phyloP scores from a whole-genome alignment of 2,329 filamentous ascomycete species.

The Alternaria viburni region DNA sequence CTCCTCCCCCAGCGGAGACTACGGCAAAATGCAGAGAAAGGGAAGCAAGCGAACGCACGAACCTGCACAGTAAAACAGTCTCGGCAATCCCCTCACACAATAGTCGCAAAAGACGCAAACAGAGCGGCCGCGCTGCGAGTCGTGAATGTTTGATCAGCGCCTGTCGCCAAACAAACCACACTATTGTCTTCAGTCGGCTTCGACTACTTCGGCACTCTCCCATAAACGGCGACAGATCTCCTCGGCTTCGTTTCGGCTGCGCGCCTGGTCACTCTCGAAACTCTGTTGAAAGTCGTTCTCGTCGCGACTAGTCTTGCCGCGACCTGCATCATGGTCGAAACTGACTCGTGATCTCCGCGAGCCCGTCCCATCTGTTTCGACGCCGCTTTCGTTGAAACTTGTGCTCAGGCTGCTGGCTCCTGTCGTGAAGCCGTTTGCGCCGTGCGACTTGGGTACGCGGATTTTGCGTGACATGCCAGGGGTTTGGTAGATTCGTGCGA shows the following conservation, averaged over 20 bases:
- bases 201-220: slow-evolving; percentile 47
- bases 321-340: slow-evolving; percentile 29
- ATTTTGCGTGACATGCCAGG: slow-evolving; percentile 52
- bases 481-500: slow-evolving; percentile 61
- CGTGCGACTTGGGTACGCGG: slow-evolving; percentile 24
- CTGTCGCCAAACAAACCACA: not conserved
- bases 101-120: slow-evolving; percentile 6
- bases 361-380: slow-evolving; percentile 36
- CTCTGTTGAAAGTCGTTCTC: slow-evolving; percentile 34
- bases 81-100: not conserved
- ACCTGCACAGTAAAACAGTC: slow-evolving; percentile 5
- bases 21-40: slow-evolving; percentile 1
- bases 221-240: slow-evolving; percentile 51
- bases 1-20: not conserved
- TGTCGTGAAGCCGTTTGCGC: slow-evolving; percentile 36
- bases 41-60: slow-evolving; percentile 7
- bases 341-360: slow-evolving; percentile 38
- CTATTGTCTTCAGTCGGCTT: slow-evolving; percentile 39
- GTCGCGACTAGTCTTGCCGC: slow-evolving; percentile 22
- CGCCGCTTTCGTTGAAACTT: slow-evolving; percentile 36
- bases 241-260: slow-evolving; percentile 43
- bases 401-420: slow-evolving; percentile 39
- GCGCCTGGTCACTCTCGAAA: slow-evolving; percentile 36
- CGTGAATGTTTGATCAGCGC: slow-evolving; percentile 8
- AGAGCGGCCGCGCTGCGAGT: not conserved